phyloP scores from a whole-genome alignment of 495 filamentous ascomycete genomes.

The Aspergillus hancockii region DNA sequence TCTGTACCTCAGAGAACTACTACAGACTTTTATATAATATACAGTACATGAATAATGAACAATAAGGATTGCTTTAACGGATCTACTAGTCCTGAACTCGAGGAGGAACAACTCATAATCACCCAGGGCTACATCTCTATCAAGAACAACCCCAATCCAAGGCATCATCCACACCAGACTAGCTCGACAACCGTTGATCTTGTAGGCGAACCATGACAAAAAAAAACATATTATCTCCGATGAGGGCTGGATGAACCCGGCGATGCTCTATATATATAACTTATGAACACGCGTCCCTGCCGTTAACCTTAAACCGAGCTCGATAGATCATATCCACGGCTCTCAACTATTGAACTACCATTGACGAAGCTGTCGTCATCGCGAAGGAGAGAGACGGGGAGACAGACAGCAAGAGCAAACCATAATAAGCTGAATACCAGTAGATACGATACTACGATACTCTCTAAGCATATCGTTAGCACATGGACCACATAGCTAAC shows the following conservation, averaged over 20 bases:
- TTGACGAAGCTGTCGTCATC: constrained; percentile 2
- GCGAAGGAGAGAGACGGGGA: not conserved
- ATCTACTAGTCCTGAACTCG: too few relatives aligned
- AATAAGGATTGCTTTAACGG: too few relatives aligned
- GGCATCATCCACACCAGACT: too few relatives aligned
- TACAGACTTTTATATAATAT: too few relatives aligned
- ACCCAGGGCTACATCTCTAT: too few relatives aligned
- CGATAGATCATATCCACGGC: not conserved
- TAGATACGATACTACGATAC: too few relatives aligned
- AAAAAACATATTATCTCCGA: not conserved
- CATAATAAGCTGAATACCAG: not conserved
- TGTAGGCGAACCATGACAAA: not conserved
- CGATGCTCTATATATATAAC: constrained; percentile 17
- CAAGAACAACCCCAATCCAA: too few relatives aligned
- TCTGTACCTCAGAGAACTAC: too few relatives aligned
- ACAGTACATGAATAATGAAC: too few relatives aligned
- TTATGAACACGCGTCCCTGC: constrained; percentile 33
- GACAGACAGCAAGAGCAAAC: too few relatives aligned
- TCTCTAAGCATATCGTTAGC: not conserved
- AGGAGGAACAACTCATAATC: too few relatives aligned
- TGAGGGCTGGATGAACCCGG: not conserved
- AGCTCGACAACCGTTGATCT: not conserved
- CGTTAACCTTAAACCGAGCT: not conserved
- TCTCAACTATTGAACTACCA: not conserved
- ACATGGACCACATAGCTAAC: not conserved